Evolutionary conservation across 805 yeast genomes (phyloP), one percentile per base, ranked within the genome.

Genomic region (Pichia kluyveri): DNA sequence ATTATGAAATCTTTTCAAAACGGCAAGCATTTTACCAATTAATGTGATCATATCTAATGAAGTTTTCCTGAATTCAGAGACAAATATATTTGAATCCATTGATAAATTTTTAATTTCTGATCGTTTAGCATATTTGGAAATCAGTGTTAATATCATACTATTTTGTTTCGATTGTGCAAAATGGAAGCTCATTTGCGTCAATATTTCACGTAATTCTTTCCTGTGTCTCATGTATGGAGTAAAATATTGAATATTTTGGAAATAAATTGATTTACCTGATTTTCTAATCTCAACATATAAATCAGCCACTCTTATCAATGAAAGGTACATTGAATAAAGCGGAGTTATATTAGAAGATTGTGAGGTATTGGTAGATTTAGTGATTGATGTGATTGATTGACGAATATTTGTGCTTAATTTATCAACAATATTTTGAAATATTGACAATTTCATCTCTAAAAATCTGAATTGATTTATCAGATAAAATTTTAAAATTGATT

Each of bases 281-380:
- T 68, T 68, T 44, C 82, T 63, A 23, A 74, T 54, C 3, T 73
- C 60, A 6, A 72, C 66, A 54, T 76, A 77, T 32, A 77, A 47
- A 54, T 77, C 82, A 41, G 80, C 78, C 40, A 75, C 56, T 43
- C 77, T 62, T 36, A 76, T 55, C 5, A 77, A 63, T 46, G 71
- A 52, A 8, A 69, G 50, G 44, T 75, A 65, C 6, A 68, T 54
- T 31, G 69, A 61, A 53, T 77, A 81, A 48, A 76, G 54, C 2
- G 45, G 42, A 14, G 41, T 14, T 27, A 37, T 27, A 18, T 30
- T 30, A 66, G 17, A 30, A 5, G 36, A 27, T 17, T 38, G 23
- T 5, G 17, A 12, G 6, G 9, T 10, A 4, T 15, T 32, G 15
- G 42, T 46, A 4, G 17, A n/a, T 14, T 30, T 46, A 3, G 49